These are phyloP conservation scores for Hirsutella thompsonii DNA, from an alignment of 2,329 filamentous ascomycete species.

Conservation along the genomic window DNA sequence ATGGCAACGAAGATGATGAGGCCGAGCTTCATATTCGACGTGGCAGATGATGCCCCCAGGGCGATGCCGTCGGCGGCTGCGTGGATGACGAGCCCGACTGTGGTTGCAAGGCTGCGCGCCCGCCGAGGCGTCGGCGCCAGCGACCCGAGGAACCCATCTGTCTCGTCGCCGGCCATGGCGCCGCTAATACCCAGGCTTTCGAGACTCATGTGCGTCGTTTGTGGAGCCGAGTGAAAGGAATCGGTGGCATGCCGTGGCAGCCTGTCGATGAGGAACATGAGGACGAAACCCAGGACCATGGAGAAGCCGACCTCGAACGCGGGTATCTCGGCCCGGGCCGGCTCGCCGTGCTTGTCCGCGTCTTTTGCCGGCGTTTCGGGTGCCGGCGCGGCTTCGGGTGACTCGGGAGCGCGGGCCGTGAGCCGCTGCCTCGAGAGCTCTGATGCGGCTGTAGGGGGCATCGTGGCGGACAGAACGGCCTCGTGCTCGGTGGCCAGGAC, in stretches of 20 bases:
- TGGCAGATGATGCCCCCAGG: constrained; percentile 77
- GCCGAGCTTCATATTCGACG: constrained; percentile 60
- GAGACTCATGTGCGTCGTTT: constrained; percentile 76
- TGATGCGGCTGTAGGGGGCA: not conserved
- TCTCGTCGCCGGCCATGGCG: constrained; percentile 38
- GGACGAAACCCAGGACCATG: constrained; percentile 74
- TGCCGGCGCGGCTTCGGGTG: not conserved
- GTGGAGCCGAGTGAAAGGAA: constrained; percentile 48
- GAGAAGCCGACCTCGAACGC: constrained; percentile 75
- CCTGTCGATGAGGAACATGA: constrained; percentile 94
- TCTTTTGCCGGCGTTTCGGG: constrained; percentile 6
- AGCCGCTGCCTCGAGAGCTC: not conserved
- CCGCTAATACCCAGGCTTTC: constrained; percentile 56
- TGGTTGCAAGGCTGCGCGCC: constrained; percentile 63
- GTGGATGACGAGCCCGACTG: constrained; percentile 89
- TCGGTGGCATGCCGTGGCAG: constrained; percentile 62
- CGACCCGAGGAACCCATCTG: constrained; percentile 45
- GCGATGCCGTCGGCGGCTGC: constrained; percentile 92
- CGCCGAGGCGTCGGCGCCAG: constrained; percentile 44
- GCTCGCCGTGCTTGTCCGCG: constrained; percentile 19
- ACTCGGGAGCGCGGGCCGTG: not conserved
- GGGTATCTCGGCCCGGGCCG: constrained; percentile 33
- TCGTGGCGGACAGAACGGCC: not conserved
- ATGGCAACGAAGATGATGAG: constrained; percentile 93
- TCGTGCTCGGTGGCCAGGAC: not conserved